Evolutionary conservation across 208 protist genomes (phyloP), one percentile per base, ranked within the genome.

Genomic region (Hexamita inflata): DNA sequence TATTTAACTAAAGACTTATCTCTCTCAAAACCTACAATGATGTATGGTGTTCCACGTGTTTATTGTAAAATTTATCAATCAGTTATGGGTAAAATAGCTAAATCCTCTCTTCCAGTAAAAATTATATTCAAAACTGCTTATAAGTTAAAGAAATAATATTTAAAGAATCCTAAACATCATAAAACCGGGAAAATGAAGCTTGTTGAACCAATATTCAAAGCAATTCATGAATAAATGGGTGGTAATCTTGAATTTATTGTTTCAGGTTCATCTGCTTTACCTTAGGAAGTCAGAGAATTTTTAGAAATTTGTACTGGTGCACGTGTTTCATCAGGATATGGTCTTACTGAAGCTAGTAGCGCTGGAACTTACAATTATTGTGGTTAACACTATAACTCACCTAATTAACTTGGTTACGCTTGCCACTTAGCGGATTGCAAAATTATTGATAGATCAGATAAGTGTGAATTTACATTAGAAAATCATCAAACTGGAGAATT

Each of bases 281-380:
- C 64, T 45, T 34, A 4, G 9, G 64, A 70, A n/a, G 64, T 70
- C 7, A 15, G 35, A 34, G 28, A 45, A 40, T 70, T 70, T 38
- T 32, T 70, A 32, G 11, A 34, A 42, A 29, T 57, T 45, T 70
- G 64, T 45, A 70, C 64, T 24, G 64, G 64, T 70, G 64, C 64
- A 28, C 40, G 64, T 15, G 7, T 70, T n/a, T 45, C 64, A 70
- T n/a, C 11, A 45, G 64, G 64, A 38, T 70, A 70, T 70, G 64
- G 64, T 7, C 38, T 49, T n/a, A 70, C 64, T 28, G 64, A 70
- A 45, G 9, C 35, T 4, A 32, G 64, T 45, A n/a, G 9, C 38
- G n/a, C 38, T n/a, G 64, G 64, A n/a, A n/a, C n/a, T n/a, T 70
- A 45, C 35, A 38, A 45, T 15, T 45, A 32, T 38, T 45, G 4